phyloP scores from a whole-genome alignment of 306 rosid genomes.

The Citrullus amarus region DNA sequence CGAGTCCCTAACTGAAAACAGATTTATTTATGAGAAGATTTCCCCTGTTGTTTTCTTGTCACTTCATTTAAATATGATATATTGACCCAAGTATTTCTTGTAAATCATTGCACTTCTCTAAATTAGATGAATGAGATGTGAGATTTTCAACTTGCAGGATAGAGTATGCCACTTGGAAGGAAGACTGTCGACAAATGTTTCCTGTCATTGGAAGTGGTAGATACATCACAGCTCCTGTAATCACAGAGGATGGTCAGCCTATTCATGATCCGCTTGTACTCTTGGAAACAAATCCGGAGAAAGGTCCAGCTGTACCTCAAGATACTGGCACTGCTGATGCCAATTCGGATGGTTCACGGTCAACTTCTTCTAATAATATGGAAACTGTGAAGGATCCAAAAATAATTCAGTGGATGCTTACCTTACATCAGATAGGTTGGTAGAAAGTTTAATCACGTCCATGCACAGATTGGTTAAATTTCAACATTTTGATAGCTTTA shows the following conservation, averaged over 20 bases:
- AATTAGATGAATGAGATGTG: neutral
- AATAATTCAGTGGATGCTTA: conserved; percentile 86
- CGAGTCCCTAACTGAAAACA: neutral
- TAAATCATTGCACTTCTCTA: neutral
- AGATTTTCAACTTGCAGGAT: conserved; percentile 29
- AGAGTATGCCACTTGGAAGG: conserved; percentile 71
- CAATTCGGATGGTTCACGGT: conserved; percentile 13
- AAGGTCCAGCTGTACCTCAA: conserved; percentile 27
- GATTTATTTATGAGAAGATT: neutral
- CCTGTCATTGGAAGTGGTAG: conserved; percentile 93
- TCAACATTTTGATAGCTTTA: neutral
- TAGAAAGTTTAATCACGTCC: conserved; percentile 1
- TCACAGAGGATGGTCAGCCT: conserved; percentile 70
- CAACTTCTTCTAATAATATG: conserved; percentile 22
- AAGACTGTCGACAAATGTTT: conserved; percentile 74
- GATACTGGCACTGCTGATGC: conserved; percentile 13
- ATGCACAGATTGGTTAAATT: neutral
- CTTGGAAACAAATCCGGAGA: conserved; percentile 45
- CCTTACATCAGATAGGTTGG: conserved; percentile 96
- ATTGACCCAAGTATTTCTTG: neutral
- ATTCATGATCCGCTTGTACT: conserved; percentile 71
- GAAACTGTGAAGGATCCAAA: conserved; percentile 48
- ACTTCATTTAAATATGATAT: neutral
- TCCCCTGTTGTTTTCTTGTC: neutral
- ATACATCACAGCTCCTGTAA: conserved; percentile 78